These are phyloP conservation scores for sunflower (Helianthus annuus) DNA, from an alignment of 129 eudicot genomes.

Conservation along the genomic window DNA sequence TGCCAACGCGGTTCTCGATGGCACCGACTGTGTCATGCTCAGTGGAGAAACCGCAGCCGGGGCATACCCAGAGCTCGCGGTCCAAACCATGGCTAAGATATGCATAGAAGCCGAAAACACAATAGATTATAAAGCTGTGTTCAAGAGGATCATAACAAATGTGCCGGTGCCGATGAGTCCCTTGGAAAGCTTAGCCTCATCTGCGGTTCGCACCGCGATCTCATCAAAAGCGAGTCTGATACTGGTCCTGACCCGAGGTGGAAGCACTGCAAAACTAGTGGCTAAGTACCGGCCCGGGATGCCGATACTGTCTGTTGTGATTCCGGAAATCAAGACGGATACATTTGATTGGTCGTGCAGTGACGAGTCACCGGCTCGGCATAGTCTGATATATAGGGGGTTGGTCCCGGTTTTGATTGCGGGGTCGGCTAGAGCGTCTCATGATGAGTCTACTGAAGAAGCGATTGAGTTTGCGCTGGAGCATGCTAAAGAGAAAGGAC, in stretches of 20 bases:
- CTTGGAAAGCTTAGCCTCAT: neutral
- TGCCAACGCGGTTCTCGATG: neutral
- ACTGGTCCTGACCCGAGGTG: neutral
- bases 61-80: neutral
- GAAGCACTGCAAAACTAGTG: neutral
- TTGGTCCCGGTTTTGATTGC: neutral
- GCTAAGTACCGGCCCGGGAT: neutral
- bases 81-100: neutral
- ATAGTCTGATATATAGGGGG: neutral
- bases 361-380: neutral
- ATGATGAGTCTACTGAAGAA: neutral
- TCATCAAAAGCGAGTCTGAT: neutral
- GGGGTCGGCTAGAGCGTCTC: neutral
- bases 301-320: neutral
- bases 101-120: neutral
- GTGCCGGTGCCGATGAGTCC: neutral
- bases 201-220: neutral
- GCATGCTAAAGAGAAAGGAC: neutral
- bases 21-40: conserved; percentile 1
- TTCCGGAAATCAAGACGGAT: neutral
- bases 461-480: neutral
- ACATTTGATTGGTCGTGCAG: neutral
- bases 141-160: neutral
- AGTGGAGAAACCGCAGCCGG: neutral
- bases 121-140: neutral